A percentile compares a stretch with the other conserved stretches of the same genome.
Conservation (phyloP, 257 asterid species). For the Dorcoceras hygrometricum region DNA sequence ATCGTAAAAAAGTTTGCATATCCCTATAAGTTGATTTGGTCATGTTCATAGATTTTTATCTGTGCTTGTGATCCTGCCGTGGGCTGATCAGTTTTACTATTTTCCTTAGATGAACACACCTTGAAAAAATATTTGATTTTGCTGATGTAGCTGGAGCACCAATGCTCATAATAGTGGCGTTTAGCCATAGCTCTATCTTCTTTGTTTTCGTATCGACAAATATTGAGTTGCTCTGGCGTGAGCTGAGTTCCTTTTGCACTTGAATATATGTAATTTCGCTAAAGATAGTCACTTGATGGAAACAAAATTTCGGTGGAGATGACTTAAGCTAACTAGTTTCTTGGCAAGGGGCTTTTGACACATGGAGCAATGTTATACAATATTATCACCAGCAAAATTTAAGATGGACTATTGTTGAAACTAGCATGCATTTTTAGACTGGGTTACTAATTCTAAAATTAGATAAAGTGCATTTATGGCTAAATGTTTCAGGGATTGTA, state of each 20-base stretch:
- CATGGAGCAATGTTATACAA: background rate
- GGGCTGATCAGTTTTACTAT: background rate
- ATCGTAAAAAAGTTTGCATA: too few species aligned
- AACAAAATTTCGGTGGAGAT: background rate
- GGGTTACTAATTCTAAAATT: too few species aligned
- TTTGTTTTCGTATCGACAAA: background rate
- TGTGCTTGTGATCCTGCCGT: background rate
- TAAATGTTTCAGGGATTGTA: background rate
- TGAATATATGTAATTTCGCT: background rate
- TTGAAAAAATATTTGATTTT: background rate
- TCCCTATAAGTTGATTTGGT: too few species aligned
- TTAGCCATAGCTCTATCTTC: background rate
- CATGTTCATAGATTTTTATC: too few species aligned
- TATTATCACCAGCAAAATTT: background rate
- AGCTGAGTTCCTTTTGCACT: background rate
- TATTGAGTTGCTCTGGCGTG: too few species aligned
- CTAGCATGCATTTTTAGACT: background rate
- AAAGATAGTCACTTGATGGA: background rate
- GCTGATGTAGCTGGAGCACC: background rate
- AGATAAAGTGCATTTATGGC: background rate
- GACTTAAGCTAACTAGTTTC: slow-evolving; percentile 2
- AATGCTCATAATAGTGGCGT: background rate
- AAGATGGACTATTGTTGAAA: background rate
- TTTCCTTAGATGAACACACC: too few species aligned
- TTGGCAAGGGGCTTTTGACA: background rate